Conservation (phyloP, 2,329 filamentous ascomycete genomes). For the Phoma herbarum region DNA sequence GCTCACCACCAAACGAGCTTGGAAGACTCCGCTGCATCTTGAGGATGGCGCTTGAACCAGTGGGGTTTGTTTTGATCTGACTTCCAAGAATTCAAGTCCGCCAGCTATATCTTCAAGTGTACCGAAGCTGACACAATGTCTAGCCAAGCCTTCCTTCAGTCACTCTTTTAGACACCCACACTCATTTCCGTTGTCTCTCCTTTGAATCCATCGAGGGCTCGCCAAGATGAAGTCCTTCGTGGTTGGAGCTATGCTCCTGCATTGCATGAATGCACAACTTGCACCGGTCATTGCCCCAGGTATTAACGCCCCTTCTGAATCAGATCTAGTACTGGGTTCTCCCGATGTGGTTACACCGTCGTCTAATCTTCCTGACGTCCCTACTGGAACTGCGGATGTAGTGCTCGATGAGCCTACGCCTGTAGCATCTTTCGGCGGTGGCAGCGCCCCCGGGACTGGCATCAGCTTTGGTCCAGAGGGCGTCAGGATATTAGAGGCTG, state of each 20-base stretch:
- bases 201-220: constrained; percentile 8
- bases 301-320: constrained; percentile 10
- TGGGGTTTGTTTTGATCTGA: constrained; percentile 19
- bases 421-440: constrained; percentile 4
- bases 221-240: constrained; percentile 21
- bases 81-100: constrained; percentile 16
- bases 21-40: neutral
- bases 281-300: constrained; percentile 3
- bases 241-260: constrained; percentile 23
- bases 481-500: neutral
- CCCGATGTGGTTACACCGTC: neutral
- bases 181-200: constrained; percentile 21
- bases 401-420: constrained; percentile 9
- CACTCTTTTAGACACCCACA: constrained; percentile 18
- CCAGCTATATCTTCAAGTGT: constrained; percentile 18
- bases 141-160: constrained; percentile 24
- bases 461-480: constrained; percentile 6
- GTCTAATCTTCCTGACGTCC: neutral
- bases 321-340: constrained; percentile 1
- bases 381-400: constrained; percentile 16
- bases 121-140: constrained; percentile 21
- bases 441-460: constrained; percentile 5
- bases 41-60: constrained; percentile 5
- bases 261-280: constrained; percentile 15
- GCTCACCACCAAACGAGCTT: constrained; percentile 2